Base-by-base conservation (phyloP, 371 early-diverging fungal genomes). In the Mortierella sp. region DNA sequence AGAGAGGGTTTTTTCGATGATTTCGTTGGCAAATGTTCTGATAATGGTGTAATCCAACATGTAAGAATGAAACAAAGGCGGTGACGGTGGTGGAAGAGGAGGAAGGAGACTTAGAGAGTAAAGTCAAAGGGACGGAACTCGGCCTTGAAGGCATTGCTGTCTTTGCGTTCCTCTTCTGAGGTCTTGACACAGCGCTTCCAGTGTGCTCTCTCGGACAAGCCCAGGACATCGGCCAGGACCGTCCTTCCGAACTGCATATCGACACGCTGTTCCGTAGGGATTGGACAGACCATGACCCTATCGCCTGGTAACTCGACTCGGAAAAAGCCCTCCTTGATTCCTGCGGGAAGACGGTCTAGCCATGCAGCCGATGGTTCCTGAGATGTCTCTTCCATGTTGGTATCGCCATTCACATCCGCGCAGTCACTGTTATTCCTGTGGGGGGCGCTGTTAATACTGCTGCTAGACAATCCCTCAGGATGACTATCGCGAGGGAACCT, bases 201-300 rank as follows among this genome's bases (percentile, higher is more conserved):
- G 75, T 95, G 91, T 48, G 89, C 92, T 57, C 95, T 89, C 24
- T 95, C 92, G 24, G 94, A 93, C 3, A 72, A 82, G 0, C 91
- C 94, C 38, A 96, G 76, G 4, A 92, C 88, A 31, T 90, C 88
- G 5, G 95, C 93, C 34, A 95, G 78, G 3, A 94, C 91, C 44
- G 88, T 81, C 83, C 96, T 87, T 85, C 95, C 95, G 84, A 95
- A 94, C 81, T 95, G 94, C 45, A 94, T 76, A 83, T 96, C 94
- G 76, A 96, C 92, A 57, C 89, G 83, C 80, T 81, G 91, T 26
- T 82, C 78, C 3, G 89, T 85, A 24, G 88, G 83, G 47, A 94
- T 83, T 7, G 88, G 73, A 79, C 92, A 90, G 4, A 91, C 88
- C 34, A 93, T 75, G 19, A 81, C 63, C 63, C 84, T 89, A 13